Base-by-base conservation (phyloP, 805 yeast genomes). In the Metschnikowia drakensbergensis region DNA sequence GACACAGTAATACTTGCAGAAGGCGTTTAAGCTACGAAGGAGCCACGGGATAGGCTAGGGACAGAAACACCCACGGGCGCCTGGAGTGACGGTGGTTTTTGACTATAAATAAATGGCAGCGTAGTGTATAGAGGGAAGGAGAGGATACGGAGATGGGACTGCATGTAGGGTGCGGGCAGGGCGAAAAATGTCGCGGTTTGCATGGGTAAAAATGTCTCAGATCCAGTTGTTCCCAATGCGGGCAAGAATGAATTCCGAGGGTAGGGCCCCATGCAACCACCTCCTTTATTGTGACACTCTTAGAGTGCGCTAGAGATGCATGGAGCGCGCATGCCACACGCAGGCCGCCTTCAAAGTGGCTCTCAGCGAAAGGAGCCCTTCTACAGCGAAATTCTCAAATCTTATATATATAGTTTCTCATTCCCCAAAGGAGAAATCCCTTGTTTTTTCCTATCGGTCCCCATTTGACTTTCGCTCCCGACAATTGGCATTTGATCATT, bases 191-290 rank as follows among this genome's bases (percentile, higher is more conserved):
- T 42, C 45, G 45, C 37, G 32, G 35, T 13, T 26, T 9, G 37
- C 9, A n/a, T 9, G 10, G 26, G 9, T 5, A 25, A 40, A 33
- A 42, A 42, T 42, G 45, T 42, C 45, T 42, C 45, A 42, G 45
- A 42, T 29, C 45, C 13, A 26, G 17, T 34, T 31, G 9, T 41
- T 42, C 45, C 37, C 45, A 42, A 42, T 9, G 30, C 17, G 38
- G 45, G 32, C 26, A 25, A 42, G 8, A 13, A 11, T 27, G 45
- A 42, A 34, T 23, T 42, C 45, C 45, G 45, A 42, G 45, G 45
- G 45, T 42, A 26, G 13, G 11, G 23, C 45, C 36, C 45, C 37
- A 42, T 42, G 45, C 45, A 42, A 42, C 45, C 45, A 42, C 45
- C 45, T 42, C 45, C 45, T 42, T 42, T 10, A 27, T 26, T 33